Conservation (phyloP, 2,329 filamentous ascomycete species). For the Hortaea sp. region DNA sequence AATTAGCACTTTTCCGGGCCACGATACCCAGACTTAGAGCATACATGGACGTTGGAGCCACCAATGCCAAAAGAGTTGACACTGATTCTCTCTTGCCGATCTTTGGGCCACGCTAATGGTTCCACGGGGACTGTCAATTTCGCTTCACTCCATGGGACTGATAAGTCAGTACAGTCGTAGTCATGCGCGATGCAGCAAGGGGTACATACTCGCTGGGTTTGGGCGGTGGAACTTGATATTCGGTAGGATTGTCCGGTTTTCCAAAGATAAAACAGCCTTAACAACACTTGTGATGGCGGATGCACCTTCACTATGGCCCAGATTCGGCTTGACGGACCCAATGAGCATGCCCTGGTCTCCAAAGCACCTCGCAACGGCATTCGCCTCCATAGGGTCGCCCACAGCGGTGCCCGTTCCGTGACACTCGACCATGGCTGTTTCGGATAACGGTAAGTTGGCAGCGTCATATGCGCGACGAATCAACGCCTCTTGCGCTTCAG, state of each 20-base stretch:
- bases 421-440: background rate
- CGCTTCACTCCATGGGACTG: background rate
- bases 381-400: slow-evolving; percentile 10
- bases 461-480: background rate
- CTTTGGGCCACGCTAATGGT: background rate
- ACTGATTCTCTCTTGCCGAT: background rate
- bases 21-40: too few relatives aligned
- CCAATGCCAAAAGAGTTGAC: background rate
- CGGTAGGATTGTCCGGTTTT: background rate
- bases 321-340: slow-evolving; percentile 11
- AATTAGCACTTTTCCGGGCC: too few relatives aligned
- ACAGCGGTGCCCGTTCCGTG: slow-evolving; percentile 1
- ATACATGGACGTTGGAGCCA: background rate
- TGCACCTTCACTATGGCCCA: slow-evolving; percentile 6
- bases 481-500: background rate
- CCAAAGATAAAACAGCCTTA: background rate
- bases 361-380: slow-evolving; percentile 3
- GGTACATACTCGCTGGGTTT: background rate
- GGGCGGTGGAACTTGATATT: background rate
- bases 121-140: background rate
- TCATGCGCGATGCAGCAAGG: too few relatives aligned
- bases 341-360: slow-evolving; percentile 1
- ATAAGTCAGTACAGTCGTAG: too few relatives aligned
- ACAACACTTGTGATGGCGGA: slow-evolving; percentile 1
- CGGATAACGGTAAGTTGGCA: background rate